Conservation (phyloP, 306 rosid genomes). For the Cyclanthera cordifolia region DNA sequence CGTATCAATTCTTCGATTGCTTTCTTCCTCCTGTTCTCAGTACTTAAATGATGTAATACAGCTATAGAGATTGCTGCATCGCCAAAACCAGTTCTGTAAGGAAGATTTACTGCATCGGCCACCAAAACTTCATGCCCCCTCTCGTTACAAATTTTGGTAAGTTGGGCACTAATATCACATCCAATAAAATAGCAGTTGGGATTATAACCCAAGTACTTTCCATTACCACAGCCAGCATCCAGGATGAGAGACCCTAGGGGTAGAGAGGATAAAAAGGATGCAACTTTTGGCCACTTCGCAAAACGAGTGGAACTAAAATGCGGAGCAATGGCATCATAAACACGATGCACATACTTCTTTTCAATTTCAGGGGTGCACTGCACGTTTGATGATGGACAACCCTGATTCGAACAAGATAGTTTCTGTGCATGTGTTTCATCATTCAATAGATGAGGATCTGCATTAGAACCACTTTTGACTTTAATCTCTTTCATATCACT, state of each 20-base stretch:
- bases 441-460: constrained; percentile 18
- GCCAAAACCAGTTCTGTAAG: constrained; percentile 71
- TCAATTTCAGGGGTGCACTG: constrained; percentile 77
- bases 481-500: constrained; percentile 45
- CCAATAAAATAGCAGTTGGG: constrained; percentile 57
- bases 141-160: constrained; percentile 65
- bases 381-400: constrained; percentile 28
- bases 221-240: constrained; percentile 95
- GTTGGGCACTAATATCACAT: constrained; percentile 74
- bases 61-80: constrained; percentile 90
- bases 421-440: constrained; percentile 26
- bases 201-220: constrained; percentile 65
- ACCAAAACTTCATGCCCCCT: constrained; percentile 80
- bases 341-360: constrained; percentile 74
- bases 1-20: constrained; percentile 81
- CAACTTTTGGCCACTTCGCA: constrained; percentile 95
- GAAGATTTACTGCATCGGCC: constrained; percentile 80
- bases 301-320: constrained; percentile 83
- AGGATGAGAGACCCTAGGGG: constrained; percentile 61
- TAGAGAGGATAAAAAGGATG: constrained; percentile 58
- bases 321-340: constrained; percentile 91
- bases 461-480: constrained; percentile 28
- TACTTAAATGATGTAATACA: constrained; percentile 86
- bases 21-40: constrained; percentile 64
- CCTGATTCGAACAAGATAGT: constrained; percentile 20